phyloP scores from a whole-genome alignment of 2,329 filamentous ascomycete genomes.

The Arthrobotrys conoides region DNA sequence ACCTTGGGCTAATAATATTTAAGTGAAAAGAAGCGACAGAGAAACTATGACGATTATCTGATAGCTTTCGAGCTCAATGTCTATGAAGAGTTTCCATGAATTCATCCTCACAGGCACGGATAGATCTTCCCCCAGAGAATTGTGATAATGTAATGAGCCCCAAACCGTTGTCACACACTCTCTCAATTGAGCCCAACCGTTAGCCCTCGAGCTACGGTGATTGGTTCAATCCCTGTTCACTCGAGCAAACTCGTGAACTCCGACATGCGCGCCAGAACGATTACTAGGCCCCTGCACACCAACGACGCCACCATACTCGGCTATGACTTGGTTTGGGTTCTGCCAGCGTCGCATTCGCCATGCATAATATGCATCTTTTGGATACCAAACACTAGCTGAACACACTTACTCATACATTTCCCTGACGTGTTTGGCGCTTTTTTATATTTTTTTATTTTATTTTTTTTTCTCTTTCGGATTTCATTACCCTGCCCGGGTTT shows the following conservation, averaged over 20 bases:
- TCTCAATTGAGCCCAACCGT: slow-evolving; percentile 12
- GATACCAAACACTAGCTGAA: slow-evolving; percentile 2
- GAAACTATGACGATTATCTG: too few relatives aligned
- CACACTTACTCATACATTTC: background rate
- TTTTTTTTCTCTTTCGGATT: background rate
- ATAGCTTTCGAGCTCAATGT: too few relatives aligned
- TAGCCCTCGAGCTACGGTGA: background rate
- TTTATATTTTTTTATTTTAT: background rate
- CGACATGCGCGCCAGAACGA: slow-evolving; percentile 24
- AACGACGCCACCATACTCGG: slow-evolving; percentile 3
- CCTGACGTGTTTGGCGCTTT: slow-evolving; percentile 13
- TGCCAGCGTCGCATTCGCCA: slow-evolving; percentile 7
- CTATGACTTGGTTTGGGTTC: slow-evolving; percentile 18
- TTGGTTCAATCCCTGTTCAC: background rate
- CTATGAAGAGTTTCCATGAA: background rate
- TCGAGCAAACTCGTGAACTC: slow-evolving; percentile 9
- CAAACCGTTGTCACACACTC: slow-evolving; percentile 11
- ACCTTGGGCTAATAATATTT: too few relatives aligned
- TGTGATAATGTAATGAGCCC: slow-evolving; percentile 14
- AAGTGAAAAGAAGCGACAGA: too few relatives aligned
- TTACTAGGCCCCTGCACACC: slow-evolving; percentile 14
- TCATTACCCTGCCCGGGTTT: background rate
- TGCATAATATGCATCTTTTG: slow-evolving; percentile 21
- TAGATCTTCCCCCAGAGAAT: background rate
- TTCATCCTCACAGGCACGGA: slow-evolving; percentile 2